Conservation (phyloP, 1,139 yeast species). For the Kurtzmaniella quercitrusa region DNA sequence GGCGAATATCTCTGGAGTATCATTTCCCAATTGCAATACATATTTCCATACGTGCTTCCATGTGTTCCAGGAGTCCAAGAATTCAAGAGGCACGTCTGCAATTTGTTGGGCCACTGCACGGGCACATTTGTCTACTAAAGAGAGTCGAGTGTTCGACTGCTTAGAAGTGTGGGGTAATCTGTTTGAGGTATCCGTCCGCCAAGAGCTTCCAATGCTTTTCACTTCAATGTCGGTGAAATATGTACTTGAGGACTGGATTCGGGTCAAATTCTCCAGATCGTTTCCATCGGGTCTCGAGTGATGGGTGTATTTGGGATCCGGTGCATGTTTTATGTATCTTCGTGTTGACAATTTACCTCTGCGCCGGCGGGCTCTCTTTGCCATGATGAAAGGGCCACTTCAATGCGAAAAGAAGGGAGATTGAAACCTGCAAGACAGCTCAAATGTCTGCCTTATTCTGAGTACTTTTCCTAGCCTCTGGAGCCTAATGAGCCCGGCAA, state of each 20-base stretch:
- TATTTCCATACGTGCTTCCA: constrained; percentile 32
- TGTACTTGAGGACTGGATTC: neutral
- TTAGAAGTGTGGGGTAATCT: neutral
- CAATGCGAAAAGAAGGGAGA: too few species aligned
- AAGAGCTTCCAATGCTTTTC: neutral
- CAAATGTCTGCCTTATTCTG: neutral
- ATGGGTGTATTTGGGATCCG: neutral
- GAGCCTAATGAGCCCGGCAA: too few species aligned
- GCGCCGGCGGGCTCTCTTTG: neutral
- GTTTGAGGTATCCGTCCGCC: neutral
- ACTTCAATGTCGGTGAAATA: neutral
- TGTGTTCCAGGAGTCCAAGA: constrained; percentile 23
- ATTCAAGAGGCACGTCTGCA: constrained; percentile 15
- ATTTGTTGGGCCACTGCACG: constrained; percentile 25
- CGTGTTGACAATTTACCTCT: neutral
- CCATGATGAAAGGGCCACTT: neutral
- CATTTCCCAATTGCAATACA: constrained; percentile 22
- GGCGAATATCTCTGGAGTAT: constrained; percentile 25
- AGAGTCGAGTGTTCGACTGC: neutral
- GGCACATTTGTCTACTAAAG: constrained; percentile 18
- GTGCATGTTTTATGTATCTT: constrained; percentile 1
- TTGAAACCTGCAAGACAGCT: too few species aligned
- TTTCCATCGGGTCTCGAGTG: neutral
- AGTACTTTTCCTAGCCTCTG: neutral
- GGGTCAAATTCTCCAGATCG: neutral